Conservation (phyloP, 495 filamentous ascomycete species). For the Penicillium subrubescens region DNA sequence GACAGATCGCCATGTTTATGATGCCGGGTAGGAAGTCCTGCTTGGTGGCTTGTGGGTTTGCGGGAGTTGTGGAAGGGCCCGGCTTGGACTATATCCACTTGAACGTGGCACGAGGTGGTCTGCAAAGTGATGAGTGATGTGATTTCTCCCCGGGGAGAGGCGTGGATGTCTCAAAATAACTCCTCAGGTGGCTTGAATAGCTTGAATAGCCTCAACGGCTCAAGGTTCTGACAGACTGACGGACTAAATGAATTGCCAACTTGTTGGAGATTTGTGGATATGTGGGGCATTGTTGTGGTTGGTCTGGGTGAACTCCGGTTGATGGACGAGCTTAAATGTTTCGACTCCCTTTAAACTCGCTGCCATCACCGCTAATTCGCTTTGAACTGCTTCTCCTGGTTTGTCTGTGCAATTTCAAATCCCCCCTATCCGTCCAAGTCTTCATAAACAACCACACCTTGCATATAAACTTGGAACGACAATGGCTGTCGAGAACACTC, state of each 20-base stretch:
- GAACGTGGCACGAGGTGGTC: not conserved
- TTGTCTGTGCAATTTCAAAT: not conserved
- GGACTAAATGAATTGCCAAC: not conserved
- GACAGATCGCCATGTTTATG: not conserved
- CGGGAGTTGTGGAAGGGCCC: not conserved
- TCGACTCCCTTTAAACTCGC: not conserved
- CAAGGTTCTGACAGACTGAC: too few relatives aligned
- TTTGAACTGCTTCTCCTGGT: not conserved
- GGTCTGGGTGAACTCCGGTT: not conserved
- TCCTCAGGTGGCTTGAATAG: not conserved
- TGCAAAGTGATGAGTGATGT: not conserved
- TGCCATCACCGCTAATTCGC: not conserved
- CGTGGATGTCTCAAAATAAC: not conserved
- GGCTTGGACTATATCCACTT: not conserved
- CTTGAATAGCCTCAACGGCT: not conserved
- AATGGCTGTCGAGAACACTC: slow-evolving; percentile 6
- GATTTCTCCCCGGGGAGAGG: not conserved
- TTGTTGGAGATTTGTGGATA: not conserved
- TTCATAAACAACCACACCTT: not conserved
- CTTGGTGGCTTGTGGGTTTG: not conserved
- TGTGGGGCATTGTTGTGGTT: not conserved
- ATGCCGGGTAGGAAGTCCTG: not conserved
- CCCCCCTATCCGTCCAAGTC: not conserved
- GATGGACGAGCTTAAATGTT: not conserved
- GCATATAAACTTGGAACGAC: not conserved